Evolutionary conservation across 768 basidiomycete species (phyloP).

Genomic region (Amyloporia xantha): DNA sequence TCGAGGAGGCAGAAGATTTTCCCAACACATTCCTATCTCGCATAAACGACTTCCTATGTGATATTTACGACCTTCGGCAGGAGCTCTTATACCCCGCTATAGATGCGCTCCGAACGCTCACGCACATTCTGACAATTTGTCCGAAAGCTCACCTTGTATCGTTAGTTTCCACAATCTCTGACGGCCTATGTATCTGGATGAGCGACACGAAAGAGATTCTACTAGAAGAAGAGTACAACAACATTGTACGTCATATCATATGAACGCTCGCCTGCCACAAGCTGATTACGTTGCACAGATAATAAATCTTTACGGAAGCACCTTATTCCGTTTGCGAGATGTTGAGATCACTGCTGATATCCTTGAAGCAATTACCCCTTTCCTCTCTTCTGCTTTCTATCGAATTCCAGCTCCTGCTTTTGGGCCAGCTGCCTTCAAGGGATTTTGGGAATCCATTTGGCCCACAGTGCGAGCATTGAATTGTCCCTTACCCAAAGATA

Average conservation of each 20-base stretch:
- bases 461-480: constrained; percentile 2
- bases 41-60: constrained; percentile 6
- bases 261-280: too few relatives aligned
- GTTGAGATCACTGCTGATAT: constrained; percentile 34
- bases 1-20: not conserved
- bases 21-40: not conserved
- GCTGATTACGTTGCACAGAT: constrained; percentile 5
- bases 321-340: constrained; percentile 33
- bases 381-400: constrained; percentile 46
- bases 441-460: constrained; percentile 48
- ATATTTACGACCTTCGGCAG: constrained; percentile 3
- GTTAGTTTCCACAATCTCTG: constrained; percentile 23
- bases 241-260: constrained; percentile 34
- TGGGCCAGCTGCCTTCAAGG: constrained; percentile 46
- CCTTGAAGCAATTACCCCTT: constrained; percentile 35
- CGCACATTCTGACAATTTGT: not conserved
- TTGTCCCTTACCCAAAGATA: constrained; percentile 31
- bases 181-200: constrained; percentile 45
- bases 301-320: constrained; percentile 35
- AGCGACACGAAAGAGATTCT: constrained; percentile 38
- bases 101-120: not conserved
- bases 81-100: constrained; percentile 1
- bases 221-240: constrained; percentile 37
- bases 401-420: constrained; percentile 39
- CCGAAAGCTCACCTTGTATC: constrained; percentile 11